Percentiles rank a stretch among this genome's conserved stretches.
Conservation (phyloP, 257 asterid genomes). For the Cinchona pubescens region DNA sequence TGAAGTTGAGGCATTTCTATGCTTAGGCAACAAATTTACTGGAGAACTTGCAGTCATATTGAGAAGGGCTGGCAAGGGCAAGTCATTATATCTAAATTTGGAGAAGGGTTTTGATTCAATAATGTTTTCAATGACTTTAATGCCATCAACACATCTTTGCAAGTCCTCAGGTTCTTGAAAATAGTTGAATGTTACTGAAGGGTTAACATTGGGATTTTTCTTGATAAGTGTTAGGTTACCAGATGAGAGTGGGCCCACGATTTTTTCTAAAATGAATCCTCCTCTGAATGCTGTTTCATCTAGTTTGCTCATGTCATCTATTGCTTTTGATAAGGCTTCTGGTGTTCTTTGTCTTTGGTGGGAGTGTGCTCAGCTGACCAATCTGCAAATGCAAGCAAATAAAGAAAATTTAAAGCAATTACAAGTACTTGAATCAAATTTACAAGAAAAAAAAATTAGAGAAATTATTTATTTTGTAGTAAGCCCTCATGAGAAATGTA, state of each 20-base stretch:
- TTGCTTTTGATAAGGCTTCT: slow-evolving; percentile 59
- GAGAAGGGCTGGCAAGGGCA: slow-evolving; percentile 47
- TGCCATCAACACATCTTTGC: slow-evolving; percentile 60
- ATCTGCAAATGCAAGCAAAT: slow-evolving; percentile 38
- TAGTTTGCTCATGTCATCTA: slow-evolving; percentile 46
- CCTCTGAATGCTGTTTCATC: slow-evolving; percentile 50
- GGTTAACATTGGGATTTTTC: slow-evolving; percentile 59
- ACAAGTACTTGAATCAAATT: not conserved
- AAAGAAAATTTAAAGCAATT: not conserved
- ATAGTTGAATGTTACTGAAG: slow-evolving; percentile 75
- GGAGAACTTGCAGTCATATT: slow-evolving; percentile 73
- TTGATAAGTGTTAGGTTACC: slow-evolving; percentile 54
- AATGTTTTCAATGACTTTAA: slow-evolving; percentile 53
- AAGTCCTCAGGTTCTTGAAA: slow-evolving; percentile 60
- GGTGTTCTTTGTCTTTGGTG: slow-evolving; percentile 83
- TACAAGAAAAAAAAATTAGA: too few relatives aligned
- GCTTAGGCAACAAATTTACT: slow-evolving; percentile 60
- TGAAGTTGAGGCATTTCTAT: slow-evolving; percentile 49
- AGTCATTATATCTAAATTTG: slow-evolving; percentile 39
- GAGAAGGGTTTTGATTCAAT: slow-evolving; percentile 61
- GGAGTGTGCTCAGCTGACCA: slow-evolving; percentile 74
- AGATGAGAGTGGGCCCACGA: slow-evolving; percentile 66
- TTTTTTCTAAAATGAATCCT: slow-evolving; percentile 75
- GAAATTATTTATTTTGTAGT: not conserved
- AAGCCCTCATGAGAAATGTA: not conserved